These are phyloP conservation scores for Curvularia verruculosa DNA, from an alignment of 2,329 filamentous ascomycete species.

Conservation along the genomic window DNA sequence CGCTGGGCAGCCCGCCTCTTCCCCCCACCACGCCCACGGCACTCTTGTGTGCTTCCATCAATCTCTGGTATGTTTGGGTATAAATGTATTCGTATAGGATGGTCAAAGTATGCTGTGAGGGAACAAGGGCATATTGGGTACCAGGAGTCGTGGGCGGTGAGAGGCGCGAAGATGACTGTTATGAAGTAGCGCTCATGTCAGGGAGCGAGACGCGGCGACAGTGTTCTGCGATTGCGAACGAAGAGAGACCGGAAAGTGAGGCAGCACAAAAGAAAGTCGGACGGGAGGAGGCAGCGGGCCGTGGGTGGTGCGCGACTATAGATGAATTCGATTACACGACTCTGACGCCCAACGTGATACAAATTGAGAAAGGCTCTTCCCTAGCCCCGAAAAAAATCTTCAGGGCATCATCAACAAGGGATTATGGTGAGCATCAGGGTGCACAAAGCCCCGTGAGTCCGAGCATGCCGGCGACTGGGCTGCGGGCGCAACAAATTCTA, in stretches of 20 bases:
- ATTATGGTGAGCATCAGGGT: slow-evolving; percentile 26
- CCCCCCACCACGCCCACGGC: slow-evolving; percentile 42
- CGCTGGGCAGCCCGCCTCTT: slow-evolving; percentile 29
- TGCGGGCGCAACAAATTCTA: slow-evolving; percentile 22
- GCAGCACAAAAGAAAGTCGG: slow-evolving; percentile 29
- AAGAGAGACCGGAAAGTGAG: slow-evolving; percentile 19
- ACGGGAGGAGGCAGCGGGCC: slow-evolving; percentile 26
- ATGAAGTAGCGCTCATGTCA: slow-evolving; percentile 28
- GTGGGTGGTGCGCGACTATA: slow-evolving; percentile 27
- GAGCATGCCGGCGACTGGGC: slow-evolving; percentile 18
- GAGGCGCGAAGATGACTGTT: slow-evolving; percentile 33
- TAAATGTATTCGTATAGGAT: slow-evolving; percentile 12
- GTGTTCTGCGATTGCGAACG: slow-evolving; percentile 19
- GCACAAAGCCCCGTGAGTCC: slow-evolving; percentile 20
- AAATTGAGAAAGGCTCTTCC: slow-evolving; percentile 30
- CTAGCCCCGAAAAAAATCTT: slow-evolving; percentile 37
- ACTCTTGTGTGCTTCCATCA: slow-evolving; percentile 42
- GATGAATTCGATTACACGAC: slow-evolving; percentile 32
- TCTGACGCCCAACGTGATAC: slow-evolving; percentile 34
- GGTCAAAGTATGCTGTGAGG: slow-evolving; percentile 21
- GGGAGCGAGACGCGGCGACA: slow-evolving; percentile 5
- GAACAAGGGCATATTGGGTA: slow-evolving; percentile 29
- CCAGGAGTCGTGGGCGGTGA: slow-evolving; percentile 39
- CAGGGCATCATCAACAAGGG: slow-evolving; percentile 15
- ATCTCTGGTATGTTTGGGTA: slow-evolving; percentile 11